phyloP scores from a whole-genome alignment of 768 basidiomycete genomes.

The Russula abietina region DNA sequence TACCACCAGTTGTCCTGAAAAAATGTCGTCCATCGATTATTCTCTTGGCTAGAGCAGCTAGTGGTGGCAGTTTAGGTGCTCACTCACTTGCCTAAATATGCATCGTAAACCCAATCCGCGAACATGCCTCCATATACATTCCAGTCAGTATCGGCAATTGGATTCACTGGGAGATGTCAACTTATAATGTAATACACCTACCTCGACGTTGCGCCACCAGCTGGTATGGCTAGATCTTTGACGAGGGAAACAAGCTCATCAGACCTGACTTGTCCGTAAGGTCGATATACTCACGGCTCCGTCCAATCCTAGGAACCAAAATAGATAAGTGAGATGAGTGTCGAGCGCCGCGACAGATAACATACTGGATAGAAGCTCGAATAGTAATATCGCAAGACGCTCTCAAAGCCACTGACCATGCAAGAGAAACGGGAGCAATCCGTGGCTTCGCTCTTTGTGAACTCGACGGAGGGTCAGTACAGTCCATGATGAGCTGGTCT shows the following conservation, averaged over 20 bases:
- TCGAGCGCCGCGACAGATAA: neutral
- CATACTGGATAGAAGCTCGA: slow-evolving; percentile 8
- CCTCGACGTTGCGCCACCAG: neutral
- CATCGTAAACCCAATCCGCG: neutral
- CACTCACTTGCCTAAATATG: slow-evolving; percentile 1
- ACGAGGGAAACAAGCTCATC: neutral
- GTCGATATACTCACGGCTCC: neutral
- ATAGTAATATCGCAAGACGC: neutral
- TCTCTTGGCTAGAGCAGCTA: neutral
- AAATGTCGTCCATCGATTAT: neutral
- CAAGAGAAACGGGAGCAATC: neutral
- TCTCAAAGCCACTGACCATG: slow-evolving; percentile 7
- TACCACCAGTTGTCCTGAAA: neutral
- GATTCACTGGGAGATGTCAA: neutral
- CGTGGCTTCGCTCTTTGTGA: neutral
- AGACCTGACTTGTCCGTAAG: neutral
- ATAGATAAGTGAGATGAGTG: neutral
- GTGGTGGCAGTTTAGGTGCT: neutral
- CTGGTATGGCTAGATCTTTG: neutral
- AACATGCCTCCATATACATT: neutral
- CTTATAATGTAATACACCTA: neutral
- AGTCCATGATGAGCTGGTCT: neutral
- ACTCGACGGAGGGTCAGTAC: neutral
- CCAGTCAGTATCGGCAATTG: neutral
- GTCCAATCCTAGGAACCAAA: neutral